A percentile compares a stretch with the other conserved stretches of the same genome.
Conservation (phyloP, 495 filamentous ascomycete species). For the Hyaloscypha finlandica region DNA sequence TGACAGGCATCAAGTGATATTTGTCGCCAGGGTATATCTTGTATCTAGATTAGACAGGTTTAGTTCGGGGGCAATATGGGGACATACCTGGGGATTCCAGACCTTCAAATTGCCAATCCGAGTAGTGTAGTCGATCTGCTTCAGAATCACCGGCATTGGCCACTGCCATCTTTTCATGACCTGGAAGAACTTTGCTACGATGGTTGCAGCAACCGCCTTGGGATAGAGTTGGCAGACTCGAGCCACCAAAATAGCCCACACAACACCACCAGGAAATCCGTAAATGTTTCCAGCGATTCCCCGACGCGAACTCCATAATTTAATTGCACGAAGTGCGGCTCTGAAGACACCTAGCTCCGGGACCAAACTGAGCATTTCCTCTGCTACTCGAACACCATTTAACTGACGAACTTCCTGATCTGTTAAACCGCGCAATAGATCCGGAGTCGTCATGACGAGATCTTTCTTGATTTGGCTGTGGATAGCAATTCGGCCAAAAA, state of each 20-base stretch:
- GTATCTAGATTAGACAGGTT: background rate
- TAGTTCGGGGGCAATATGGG: too few relatives aligned
- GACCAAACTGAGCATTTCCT: constrained; percentile 85
- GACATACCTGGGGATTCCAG: constrained; percentile 88
- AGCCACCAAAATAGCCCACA: constrained; percentile 96
- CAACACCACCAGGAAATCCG: constrained; percentile 94
- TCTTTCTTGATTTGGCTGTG: constrained; percentile 70
- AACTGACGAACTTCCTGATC: constrained; percentile 84
- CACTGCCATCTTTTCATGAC: constrained; percentile 91
- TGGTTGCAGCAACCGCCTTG: constrained; percentile 78
- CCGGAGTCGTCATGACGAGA: constrained; percentile 76
- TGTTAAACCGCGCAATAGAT: constrained; percentile 80
- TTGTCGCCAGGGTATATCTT: constrained; percentile 53
- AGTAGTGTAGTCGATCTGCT: constrained; percentile 71
- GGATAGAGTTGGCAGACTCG: constrained; percentile 97
- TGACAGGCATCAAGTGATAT: constrained; percentile 93
- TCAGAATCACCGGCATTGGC: constrained; percentile 88
- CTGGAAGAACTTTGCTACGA: constrained; percentile 90
- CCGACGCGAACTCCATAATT: constrained; percentile 92
- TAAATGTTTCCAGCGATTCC: constrained; percentile 95
- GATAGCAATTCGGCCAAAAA: constrained; percentile 77
- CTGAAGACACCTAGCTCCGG: constrained; percentile 88
- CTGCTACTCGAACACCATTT: constrained; percentile 91
- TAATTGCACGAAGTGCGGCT: constrained; percentile 84
- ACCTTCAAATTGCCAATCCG: constrained; percentile 77